Percentiles rank a stretch among this genome's conserved stretches.
Evolutionary conservation across 2,329 filamentous ascomycete genomes (phyloP).

Genomic region (Aulographum hederae): DNA sequence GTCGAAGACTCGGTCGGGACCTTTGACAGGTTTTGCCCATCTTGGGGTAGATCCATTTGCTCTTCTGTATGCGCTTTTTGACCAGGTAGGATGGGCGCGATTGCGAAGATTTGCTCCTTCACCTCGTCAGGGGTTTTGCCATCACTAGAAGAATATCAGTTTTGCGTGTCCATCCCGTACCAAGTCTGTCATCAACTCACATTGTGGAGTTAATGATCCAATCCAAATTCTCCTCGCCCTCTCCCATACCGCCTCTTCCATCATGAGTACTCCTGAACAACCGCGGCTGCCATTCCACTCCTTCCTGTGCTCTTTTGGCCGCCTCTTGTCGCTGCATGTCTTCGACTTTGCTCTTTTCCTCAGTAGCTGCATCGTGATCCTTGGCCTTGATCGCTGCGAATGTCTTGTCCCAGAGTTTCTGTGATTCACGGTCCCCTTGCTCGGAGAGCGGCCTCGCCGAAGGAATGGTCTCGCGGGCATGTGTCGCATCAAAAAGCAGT

Average conservation of each 20-base stretch:
- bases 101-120: conserved; percentile 65
- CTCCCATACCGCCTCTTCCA: conserved; percentile 51
- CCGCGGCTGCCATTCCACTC: conserved; percentile 71
- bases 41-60: conserved; percentile 25
- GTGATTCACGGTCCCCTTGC: conserved; percentile 79
- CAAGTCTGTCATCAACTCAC: too few relatives aligned
- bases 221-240: conserved; percentile 77
- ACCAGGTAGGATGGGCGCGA: conserved; percentile 69
- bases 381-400: conserved; percentile 64
- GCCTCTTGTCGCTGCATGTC: conserved; percentile 83
- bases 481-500: conserved; percentile 71
- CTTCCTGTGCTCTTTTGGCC: conserved; percentile 56
- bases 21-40: conserved; percentile 5
- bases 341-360: conserved; percentile 93
- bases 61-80: conserved; percentile 43
- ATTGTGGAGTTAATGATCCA: conserved; percentile 85
- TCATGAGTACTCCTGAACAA: conserved; percentile 63
- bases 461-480: conserved; percentile 59
- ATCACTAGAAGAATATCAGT: conserved; percentile 29
- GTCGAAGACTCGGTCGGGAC: neutral
- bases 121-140: conserved; percentile 47
- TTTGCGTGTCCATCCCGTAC: conserved; percentile 6
- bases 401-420: conserved; percentile 69
- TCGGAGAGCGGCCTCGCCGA: conserved; percentile 61
- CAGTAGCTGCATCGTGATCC: conserved; percentile 78